Base-by-base conservation (phyloP, 2,329 filamentous ascomycete genomes). In the Myriosclerotinia scirpicola region DNA sequence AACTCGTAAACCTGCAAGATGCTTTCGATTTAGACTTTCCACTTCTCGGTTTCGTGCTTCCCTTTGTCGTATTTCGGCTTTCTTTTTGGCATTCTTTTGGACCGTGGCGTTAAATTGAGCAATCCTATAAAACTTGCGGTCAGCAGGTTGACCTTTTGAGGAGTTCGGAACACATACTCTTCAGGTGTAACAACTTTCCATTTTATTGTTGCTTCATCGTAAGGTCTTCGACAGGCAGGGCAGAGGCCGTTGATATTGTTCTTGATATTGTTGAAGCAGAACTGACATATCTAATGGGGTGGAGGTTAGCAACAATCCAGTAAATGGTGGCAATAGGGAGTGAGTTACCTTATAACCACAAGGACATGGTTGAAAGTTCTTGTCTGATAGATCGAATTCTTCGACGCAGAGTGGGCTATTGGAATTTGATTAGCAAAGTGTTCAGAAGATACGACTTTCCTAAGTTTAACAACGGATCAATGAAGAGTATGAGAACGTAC, bases 181-280 rank as follows among this genome's bases (percentile, higher is more conserved):
- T 99, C 96, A 68, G 87, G 87, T 65, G 94, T 96, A 68, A 97
- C 92, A 66, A 95, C 90, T 80, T 97, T 97, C 86, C 93, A 99
- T 79, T 97, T 88, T 77, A 99, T 98, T 40, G 93, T 96, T 78
- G 94, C 94, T 73, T 99, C 96, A 78, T 97, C 93, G 78, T 99
- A 99, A 7, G 92, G 90, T 77, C 95, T 86, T 79, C 95, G 88
- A 78, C 95, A 99, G 72, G 96, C 96, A n/a, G 95, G 95, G 79
- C 95, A 99, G 67, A 97, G 85, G 46, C 94, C 93, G 77, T 97
- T 98, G 85, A 97, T 93, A 75, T 97, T 97, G 74, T 91, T 96
- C 81, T 96, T 96, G 78, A 99, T 96, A 78, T 98, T 99, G 81
- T 99, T 97, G 83, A 94, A 99, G 81, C 95, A 99, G 80, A 99